Base-by-base conservation (phyloP, 352 stramenopile species). In the Phytophthora rubi region DNA sequence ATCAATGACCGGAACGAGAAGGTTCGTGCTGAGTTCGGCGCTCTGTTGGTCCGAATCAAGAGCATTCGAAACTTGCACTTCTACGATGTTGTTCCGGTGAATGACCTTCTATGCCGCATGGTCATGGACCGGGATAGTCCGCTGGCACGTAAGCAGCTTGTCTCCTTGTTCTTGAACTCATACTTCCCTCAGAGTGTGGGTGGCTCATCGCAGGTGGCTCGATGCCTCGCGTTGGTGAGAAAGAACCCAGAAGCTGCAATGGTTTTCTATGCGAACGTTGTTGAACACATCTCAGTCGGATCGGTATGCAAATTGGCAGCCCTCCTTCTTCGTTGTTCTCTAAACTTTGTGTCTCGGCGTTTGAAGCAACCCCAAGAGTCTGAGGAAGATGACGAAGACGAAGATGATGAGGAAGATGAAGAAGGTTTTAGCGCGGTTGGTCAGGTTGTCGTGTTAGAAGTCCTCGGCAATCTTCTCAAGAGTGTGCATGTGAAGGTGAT, bases 41-140 rank as follows among this genome's bases (percentile, higher is more conserved):
- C 81, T 16, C 77, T 96, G 8, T 80, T 96, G 21, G 85, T 95
- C 10, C 86, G 89, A 42, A 89, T 96, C 73, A 96, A 96, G 67
- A 96, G 88, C 64, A 94, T 96, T 58, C 82, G 89, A 13, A 88
- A 92, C 64, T 62, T 96, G 58, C 88, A 94, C 59, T 96, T 96
- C 44, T 96, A 95, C 76, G 86, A 96, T 23, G 80, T 96, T 26
- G 89, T 94, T 28, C 69, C 86, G 6, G 82, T 96, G 10, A 86
- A 94, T 33, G 79, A 94, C 48, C 72, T 94, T 21, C 78, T 96
- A 30, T 79, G 82, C 39, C 89, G 89, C 1, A 73, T 96, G 49
- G 81, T 94, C 6, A 70, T 90, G 53, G 89, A 96, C 48, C 80
- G 75, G 4, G 80, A 84, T 21, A 80, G 72, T 5, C 72, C 77